Evolutionary conservation across 106 monocot species (phyloP).

Genomic region (Agapanthus africanus): DNA sequence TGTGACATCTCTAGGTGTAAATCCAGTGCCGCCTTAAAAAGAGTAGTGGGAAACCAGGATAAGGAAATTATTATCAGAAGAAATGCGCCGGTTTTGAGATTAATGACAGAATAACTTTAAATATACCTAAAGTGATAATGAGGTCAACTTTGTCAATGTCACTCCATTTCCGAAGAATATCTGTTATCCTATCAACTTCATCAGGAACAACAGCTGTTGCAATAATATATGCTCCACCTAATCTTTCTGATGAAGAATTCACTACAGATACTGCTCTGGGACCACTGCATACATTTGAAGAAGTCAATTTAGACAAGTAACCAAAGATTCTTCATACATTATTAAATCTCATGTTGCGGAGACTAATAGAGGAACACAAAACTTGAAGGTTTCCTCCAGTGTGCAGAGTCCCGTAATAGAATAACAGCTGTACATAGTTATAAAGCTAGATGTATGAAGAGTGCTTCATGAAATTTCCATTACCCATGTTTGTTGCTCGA

Average conservation of each 20-base stretch:
- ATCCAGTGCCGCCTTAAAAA: slow-evolving; percentile 88
- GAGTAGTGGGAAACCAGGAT: not conserved
- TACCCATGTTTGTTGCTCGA: not conserved
- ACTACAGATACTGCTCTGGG: slow-evolving; percentile 92
- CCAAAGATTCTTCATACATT: not conserved
- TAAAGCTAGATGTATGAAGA: not conserved
- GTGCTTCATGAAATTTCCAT: not conserved
- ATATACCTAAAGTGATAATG: slow-evolving; percentile 12
- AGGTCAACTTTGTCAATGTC: slow-evolving; percentile 18
- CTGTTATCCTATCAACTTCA: slow-evolving; percentile 64
- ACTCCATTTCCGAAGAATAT: slow-evolving; percentile 59
- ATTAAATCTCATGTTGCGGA: no score
- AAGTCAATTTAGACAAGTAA: not conserved
- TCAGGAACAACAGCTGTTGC: slow-evolving; percentile 79
- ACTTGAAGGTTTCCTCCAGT: not conserved
- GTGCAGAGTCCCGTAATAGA: not conserved
- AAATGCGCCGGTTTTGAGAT: not conserved
- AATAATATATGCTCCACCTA: slow-evolving; percentile 70
- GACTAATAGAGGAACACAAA: not conserved
- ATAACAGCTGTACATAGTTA: not conserved
- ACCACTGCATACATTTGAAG: slow-evolving; percentile 39
- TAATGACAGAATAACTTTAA: not conserved
- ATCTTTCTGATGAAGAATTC: slow-evolving; percentile 65
- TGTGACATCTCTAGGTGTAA: slow-evolving; percentile 94
- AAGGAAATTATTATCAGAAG: not conserved